Percentiles rank a stretch among this genome's conserved stretches.
phyloP scores from a whole-genome alignment of 257 asterid genomes.

The Handroanthus guayacan region DNA sequence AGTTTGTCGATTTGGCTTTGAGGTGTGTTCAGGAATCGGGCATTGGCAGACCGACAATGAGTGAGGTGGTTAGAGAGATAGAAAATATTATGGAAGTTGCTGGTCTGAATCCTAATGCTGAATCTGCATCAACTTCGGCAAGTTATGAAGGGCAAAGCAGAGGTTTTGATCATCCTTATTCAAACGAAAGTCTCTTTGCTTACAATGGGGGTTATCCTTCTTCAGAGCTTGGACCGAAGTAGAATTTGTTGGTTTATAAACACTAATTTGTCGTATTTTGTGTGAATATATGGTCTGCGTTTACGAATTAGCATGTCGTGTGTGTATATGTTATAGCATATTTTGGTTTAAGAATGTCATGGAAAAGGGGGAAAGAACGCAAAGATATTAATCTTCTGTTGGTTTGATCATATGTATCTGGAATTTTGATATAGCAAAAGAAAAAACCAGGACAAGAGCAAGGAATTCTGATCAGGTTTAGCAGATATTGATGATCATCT shows the following conservation, averaged over 20 bases:
- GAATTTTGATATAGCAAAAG: too few relatives aligned
- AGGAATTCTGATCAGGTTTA: too few relatives aligned
- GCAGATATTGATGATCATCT: too few relatives aligned
- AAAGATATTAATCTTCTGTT: too few relatives aligned
- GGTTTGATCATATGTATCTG: too few relatives aligned
- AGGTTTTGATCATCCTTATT: constrained; percentile 64
- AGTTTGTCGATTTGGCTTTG: constrained; percentile 66
- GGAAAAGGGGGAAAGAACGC: too few relatives aligned
- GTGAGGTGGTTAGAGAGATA: constrained; percentile 79
- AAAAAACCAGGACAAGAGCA: too few relatives aligned
- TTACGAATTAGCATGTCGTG: too few relatives aligned
- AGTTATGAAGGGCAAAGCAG: constrained; percentile 59
- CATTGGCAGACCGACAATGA: constrained; percentile 65
- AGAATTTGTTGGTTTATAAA: neutral
- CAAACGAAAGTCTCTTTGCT: constrained; percentile 62
- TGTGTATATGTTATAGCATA: too few relatives aligned
- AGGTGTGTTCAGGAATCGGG: constrained; percentile 73
- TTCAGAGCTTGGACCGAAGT: too few relatives aligned
- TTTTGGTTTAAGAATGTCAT: too few relatives aligned
- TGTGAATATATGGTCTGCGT: too few relatives aligned
- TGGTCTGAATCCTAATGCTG: constrained; percentile 77
- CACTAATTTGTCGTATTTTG: neutral
- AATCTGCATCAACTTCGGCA: constrained; percentile 79
- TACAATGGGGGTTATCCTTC: neutral
- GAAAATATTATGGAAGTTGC: constrained; percentile 69